These are phyloP conservation scores for Suillus alpinus DNA, from an alignment of 768 basidiomycete species.

Conservation along the genomic window DNA sequence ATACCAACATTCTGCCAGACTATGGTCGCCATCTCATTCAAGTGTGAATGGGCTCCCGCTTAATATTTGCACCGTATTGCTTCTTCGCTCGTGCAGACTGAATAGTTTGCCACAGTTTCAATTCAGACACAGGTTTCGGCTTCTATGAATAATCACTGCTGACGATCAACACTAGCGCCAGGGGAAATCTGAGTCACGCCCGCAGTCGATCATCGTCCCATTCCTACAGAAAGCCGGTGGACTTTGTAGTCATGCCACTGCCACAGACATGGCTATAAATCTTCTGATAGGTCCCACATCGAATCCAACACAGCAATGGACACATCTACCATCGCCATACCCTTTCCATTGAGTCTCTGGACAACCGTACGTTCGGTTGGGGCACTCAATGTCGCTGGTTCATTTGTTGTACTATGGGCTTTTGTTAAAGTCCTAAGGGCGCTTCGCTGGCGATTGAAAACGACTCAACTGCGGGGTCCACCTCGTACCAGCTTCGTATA, in stretches of 20 bases:
- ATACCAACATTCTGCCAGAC: background rate
- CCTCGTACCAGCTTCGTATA: constrained; percentile 39
- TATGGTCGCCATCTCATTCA: background rate
- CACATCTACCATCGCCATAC: background rate
- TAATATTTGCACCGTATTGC: background rate
- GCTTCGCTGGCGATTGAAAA: constrained; percentile 9
- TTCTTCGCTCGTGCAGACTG: background rate
- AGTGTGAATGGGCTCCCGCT: background rate
- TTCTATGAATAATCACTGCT: background rate
- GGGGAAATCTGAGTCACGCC: background rate
- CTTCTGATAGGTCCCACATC: background rate
- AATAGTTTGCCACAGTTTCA: background rate
- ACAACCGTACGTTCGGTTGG: background rate
- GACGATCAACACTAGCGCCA: background rate
- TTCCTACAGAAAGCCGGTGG: background rate
- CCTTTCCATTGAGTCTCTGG: background rate
- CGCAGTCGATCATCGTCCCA: background rate
- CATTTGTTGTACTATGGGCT: background rate
- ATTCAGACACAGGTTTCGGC: background rate
- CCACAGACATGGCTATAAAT: background rate
- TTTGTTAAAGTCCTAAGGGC: constrained; percentile 7
- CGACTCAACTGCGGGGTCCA: constrained; percentile 43
- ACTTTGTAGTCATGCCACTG: background rate
- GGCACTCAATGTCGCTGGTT: too few relatives aligned
- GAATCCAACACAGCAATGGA: background rate